phyloP scores from a whole-genome alignment of 805 yeast genomes.

The Kuraishia ogatae region DNA sequence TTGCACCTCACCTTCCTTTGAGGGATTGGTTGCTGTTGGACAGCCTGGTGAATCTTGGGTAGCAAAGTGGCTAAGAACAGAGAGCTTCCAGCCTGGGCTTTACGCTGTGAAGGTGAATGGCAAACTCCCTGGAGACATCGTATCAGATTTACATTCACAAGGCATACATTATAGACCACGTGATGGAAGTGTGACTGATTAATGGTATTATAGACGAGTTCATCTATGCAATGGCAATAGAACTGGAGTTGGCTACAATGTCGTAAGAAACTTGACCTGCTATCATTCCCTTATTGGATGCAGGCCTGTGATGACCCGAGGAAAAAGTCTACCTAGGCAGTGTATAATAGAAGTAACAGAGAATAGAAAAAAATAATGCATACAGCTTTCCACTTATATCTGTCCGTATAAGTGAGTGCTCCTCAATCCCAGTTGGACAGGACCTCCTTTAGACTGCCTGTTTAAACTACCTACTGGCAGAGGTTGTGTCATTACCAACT shows the following conservation, averaged over 20 bases:
- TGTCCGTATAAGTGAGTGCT: too few relatives aligned
- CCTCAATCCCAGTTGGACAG: too few relatives aligned
- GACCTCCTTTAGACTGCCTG: background rate
- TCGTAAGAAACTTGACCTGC: background rate
- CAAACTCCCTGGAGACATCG: constrained; percentile 78
- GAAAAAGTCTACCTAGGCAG: background rate
- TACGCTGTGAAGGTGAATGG: constrained; percentile 94
- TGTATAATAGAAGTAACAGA: background rate
- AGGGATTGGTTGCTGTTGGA: constrained; percentile 87
- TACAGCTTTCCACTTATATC: too few relatives aligned
- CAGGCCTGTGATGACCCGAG: background rate
- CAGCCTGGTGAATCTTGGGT: constrained; percentile 89
- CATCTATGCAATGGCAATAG: too few relatives aligned
- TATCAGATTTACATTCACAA: constrained; percentile 60
- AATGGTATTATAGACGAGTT: constrained; percentile 7
- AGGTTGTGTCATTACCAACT: background rate
- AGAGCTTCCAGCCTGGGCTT: constrained; percentile 78
- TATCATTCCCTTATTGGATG: background rate
- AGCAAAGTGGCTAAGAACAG: constrained; percentile 91
- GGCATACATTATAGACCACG: constrained; percentile 88
- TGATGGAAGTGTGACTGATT: constrained; percentile 65
- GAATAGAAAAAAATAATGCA: too few relatives aligned
- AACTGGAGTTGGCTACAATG: too few relatives aligned
- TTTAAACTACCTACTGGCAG: background rate
- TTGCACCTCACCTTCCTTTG: constrained; percentile 94